Conservation (phyloP, 2,329 filamentous ascomycete species). For the Apiospora malaysiana region DNA sequence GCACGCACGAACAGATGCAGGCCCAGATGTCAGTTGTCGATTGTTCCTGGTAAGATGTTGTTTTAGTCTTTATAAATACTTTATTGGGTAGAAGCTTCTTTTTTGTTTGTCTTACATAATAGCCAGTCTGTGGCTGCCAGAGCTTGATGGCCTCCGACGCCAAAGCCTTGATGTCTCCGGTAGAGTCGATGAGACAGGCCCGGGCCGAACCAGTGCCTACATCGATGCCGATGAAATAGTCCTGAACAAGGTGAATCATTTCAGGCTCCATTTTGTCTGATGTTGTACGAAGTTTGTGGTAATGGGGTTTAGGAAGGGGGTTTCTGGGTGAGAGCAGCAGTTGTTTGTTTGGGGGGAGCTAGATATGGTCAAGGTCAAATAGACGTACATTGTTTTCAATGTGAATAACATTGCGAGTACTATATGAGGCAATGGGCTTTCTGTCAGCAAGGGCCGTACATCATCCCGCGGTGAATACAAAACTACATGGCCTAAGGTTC, state of each 20-base stretch:
- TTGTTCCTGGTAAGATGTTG: slow-evolving; percentile 71
- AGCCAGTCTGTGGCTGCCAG: slow-evolving; percentile 78
- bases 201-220: slow-evolving; percentile 95
- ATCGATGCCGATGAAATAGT: slow-evolving; percentile 84
- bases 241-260: slow-evolving; percentile 43
- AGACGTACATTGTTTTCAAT: slow-evolving; percentile 39
- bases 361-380: neutral
- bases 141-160: slow-evolving; percentile 79
- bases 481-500: neutral
- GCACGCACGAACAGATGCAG: slow-evolving; percentile 89
- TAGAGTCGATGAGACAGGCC: slow-evolving; percentile 92
- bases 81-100: slow-evolving; percentile 12
- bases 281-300: neutral
- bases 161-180: slow-evolving; percentile 83
- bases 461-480: slow-evolving; percentile 8
- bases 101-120: slow-evolving; percentile 64
- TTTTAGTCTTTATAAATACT: slow-evolving; percentile 13
- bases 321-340: neutral
- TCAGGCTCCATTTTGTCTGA: slow-evolving; percentile 28
- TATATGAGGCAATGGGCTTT: slow-evolving; percentile 26
- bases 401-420: slow-evolving; percentile 41
- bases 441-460: slow-evolving; percentile 16
- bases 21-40: slow-evolving; percentile 97
- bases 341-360: neutral
- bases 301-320: neutral